These are phyloP conservation scores for Sordariomycetes sp. DNA, from an alignment of 2,329 filamentous ascomycete genomes.

Conservation along the genomic window DNA sequence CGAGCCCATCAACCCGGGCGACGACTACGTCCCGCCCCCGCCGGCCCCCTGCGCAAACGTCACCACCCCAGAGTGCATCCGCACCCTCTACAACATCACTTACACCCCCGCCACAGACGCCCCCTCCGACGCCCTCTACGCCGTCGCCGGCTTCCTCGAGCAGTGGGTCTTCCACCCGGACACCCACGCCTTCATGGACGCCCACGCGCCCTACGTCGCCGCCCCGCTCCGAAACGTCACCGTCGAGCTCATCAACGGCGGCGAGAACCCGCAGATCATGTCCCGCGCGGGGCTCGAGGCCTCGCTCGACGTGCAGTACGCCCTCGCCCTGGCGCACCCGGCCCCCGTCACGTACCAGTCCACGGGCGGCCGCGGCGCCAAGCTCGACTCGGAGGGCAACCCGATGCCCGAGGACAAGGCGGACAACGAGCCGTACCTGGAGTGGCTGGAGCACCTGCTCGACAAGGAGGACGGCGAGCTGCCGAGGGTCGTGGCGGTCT, in stretches of 20 bases:
- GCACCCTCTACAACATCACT: constrained; percentile 32
- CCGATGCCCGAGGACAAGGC: constrained; percentile 15
- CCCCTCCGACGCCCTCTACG: constrained; percentile 25
- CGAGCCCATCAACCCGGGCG: constrained; percentile 1
- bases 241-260: constrained; percentile 29
- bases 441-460: constrained; percentile 40
- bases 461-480: constrained; percentile 28
- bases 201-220: constrained; percentile 23
- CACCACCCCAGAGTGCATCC: constrained; percentile 29
- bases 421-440: constrained; percentile 47
- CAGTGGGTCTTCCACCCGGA: constrained; percentile 34
- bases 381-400: constrained; percentile 26
- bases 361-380: constrained; percentile 30
- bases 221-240: constrained; percentile 25
- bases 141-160: constrained; percentile 38
- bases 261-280: constrained; percentile 27
- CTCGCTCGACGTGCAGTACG: constrained; percentile 37
- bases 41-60: constrained; percentile 15
- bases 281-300: constrained; percentile 30
- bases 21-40: not conserved
- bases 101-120: constrained; percentile 15
- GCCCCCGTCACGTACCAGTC: constrained; percentile 32
- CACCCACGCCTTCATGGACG: constrained; percentile 24
- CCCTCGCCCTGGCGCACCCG: constrained; percentile 32
- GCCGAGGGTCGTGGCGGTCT: constrained; percentile 46